phyloP scores from a whole-genome alignment of 805 yeast genomes.

The Candida palmyrensis region DNA sequence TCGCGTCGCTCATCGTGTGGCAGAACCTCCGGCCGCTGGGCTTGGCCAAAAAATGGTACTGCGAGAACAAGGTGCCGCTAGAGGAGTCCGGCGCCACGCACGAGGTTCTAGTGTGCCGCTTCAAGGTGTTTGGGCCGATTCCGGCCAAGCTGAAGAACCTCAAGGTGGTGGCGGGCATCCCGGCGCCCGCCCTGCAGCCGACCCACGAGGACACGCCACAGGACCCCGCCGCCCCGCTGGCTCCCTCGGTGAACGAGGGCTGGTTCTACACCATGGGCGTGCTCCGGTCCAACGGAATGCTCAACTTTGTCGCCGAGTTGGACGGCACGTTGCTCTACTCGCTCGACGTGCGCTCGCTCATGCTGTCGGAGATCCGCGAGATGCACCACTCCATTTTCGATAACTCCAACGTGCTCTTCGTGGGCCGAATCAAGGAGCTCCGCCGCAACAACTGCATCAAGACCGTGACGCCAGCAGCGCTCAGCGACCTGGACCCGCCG shows the following conservation, averaged over 20 bases:
- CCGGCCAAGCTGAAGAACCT: conserved; percentile 37
- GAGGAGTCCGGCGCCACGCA: conserved; percentile 19
- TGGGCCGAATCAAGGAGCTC: conserved; percentile 53
- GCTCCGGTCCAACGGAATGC: conserved; percentile 55
- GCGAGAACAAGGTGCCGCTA: conserved; percentile 26
- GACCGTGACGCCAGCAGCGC: conserved; percentile 14
- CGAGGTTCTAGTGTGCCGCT: conserved; percentile 55
- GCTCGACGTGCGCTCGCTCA: conserved; percentile 46
- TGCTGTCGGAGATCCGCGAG: conserved; percentile 58
- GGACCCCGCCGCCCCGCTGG: not conserved
- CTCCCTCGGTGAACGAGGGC: conserved; percentile 35
- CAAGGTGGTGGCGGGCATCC: conserved; percentile 31
- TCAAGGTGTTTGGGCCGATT: conserved; percentile 61
- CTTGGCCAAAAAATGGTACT: conserved; percentile 50
- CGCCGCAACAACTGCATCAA: conserved; percentile 39
- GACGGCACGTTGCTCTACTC: conserved; percentile 62
- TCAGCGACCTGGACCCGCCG: conserved; percentile 17
- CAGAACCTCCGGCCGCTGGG: conserved; percentile 49
- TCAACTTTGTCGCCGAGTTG: conserved; percentile 55
- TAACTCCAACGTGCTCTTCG: conserved; percentile 50
- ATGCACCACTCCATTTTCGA: conserved; percentile 60
- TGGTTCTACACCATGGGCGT: conserved; percentile 77
- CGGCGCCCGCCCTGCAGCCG: conserved; percentile 29
- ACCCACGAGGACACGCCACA: conserved; percentile 3
- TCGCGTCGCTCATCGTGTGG: conserved; percentile 51